These are phyloP conservation scores for Colletotrichum falcatum DNA, from an alignment of 2,329 filamentous ascomycete genomes.

Conservation along the genomic window DNA sequence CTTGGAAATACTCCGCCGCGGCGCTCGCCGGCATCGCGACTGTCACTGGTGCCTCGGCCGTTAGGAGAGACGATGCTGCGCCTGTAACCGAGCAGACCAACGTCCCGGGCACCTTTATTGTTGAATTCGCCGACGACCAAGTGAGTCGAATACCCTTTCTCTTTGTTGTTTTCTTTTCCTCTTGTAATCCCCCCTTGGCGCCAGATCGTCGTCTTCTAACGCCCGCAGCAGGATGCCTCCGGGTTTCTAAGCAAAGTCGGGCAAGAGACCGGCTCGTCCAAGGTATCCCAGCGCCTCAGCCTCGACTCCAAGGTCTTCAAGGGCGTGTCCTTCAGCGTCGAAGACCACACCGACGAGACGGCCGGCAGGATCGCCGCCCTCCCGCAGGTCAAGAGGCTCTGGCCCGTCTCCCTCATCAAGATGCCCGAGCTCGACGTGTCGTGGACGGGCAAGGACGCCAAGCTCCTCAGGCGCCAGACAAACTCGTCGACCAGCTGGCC, in stretches of 20 bases:
- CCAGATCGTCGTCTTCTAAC: neutral
- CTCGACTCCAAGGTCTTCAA: constrained; percentile 50
- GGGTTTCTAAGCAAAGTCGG: constrained; percentile 36
- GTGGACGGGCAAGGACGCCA: constrained; percentile 51
- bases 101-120: constrained; percentile 64
- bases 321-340: constrained; percentile 64
- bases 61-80: neutral
- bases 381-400: constrained; percentile 61
- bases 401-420: constrained; percentile 61
- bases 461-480: constrained; percentile 32
- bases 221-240: constrained; percentile 12
- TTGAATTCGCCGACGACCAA: constrained; percentile 63
- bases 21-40: constrained; percentile 19
- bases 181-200: neutral
- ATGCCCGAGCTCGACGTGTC: constrained; percentile 54
- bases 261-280: constrained; percentile 30
- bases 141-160: constrained; percentile 49
- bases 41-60: constrained; percentile 3
- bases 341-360: constrained; percentile 57
- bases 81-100: constrained; percentile 36
- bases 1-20: constrained; percentile 17
- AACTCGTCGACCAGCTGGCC: constrained; percentile 52
- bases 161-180: no score
- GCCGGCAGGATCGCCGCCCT: constrained; percentile 54
- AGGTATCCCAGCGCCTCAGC: constrained; percentile 41